These are phyloP conservation scores for Lipomyces starkeyi DNA, from an alignment of 805 yeast species.

Conservation along the genomic window DNA sequence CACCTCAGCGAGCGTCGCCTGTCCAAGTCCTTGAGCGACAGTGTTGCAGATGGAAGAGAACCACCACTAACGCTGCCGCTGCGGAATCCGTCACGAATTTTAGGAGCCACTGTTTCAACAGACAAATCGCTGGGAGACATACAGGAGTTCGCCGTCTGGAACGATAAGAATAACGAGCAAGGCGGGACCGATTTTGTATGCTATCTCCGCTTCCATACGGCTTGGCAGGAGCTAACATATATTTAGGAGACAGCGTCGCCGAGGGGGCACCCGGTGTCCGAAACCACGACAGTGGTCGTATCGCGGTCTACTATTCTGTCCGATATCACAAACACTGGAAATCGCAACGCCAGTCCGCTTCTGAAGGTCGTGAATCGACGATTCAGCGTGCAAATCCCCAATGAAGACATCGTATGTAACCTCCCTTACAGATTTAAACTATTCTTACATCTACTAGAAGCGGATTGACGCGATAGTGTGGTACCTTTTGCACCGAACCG, in stretches of 20 bases:
- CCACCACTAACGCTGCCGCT: no score
- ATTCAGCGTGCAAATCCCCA: constrained; percentile 25
- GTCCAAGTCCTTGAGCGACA: background rate
- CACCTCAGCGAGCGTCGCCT: background rate
- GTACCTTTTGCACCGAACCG: constrained; percentile 25
- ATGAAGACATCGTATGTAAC: constrained; percentile 13
- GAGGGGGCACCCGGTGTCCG: background rate
- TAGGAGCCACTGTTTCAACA: no score
- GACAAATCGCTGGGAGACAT: background rate
- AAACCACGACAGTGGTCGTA: constrained; percentile 24
- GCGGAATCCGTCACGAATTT: no score
- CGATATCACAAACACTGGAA: constrained; percentile 24
- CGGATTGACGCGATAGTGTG: constrained; percentile 18
- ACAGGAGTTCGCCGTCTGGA: constrained; percentile 8
- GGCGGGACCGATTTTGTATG: background rate
- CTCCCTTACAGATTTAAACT: background rate
- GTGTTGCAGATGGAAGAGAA: no score
- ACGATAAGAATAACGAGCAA: constrained; percentile 10
- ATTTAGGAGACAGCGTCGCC: background rate
- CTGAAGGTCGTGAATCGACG: constrained; percentile 21
- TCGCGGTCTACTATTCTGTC: constrained; percentile 24
- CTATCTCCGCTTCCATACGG: constrained; percentile 7
- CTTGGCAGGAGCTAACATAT: background rate
- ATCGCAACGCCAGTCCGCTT: background rate
- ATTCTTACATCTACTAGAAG: background rate